Evolutionary conservation across 352 stramenopile species (phyloP), one percentile per base, ranked within the genome.

Genomic region (Globisporangium viniferum): DNA sequence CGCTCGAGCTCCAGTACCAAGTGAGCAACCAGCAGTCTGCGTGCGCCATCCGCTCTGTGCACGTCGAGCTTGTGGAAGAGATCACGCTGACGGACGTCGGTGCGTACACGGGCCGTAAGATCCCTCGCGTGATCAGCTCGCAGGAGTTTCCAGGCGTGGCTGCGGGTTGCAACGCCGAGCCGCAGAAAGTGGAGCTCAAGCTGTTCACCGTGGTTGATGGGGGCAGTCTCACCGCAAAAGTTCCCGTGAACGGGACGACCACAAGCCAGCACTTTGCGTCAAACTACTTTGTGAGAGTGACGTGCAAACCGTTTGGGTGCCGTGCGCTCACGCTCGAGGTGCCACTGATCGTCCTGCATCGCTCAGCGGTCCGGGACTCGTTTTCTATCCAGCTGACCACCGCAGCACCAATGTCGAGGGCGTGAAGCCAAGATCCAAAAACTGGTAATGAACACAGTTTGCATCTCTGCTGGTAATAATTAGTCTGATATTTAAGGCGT

Each of bases 21-120:
- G 24, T 70, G 15, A 12, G 24, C 36, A 70, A 70, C 46, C 49
- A 58, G 22, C 35, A 59, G 51, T 66, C 65, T 0, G 24, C n/a
- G 31, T 53, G 57, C 4, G 27, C n/a, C 10, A 70, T 66, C 49
- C 44, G 33, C 48, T 20, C 31, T 12, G 35, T 70, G 1, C n/a
- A 22, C n/a, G 27, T 70, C 24, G 65, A 70, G 49, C 27, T 70
- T 18, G 15, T 70, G n/a, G 57, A 70, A 31, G 65, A 66, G 46
- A 59, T 70, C 18, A 48, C 46, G 33, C 48, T 70, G 15, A 54
- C 14, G n/a, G 33, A 70, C 31, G 57, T 59, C 22, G 65, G 65
- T 15, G 24, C 62, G 12, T 49, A 60, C 59, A 66, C 46, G 46
- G 65, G 65, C 0, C 41, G 41, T 7, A 46, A 46, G 35, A 59